Evolutionary conservation across 1,139 yeast genomes (phyloP).

Genomic region (Arxiozyma telluris): DNA sequence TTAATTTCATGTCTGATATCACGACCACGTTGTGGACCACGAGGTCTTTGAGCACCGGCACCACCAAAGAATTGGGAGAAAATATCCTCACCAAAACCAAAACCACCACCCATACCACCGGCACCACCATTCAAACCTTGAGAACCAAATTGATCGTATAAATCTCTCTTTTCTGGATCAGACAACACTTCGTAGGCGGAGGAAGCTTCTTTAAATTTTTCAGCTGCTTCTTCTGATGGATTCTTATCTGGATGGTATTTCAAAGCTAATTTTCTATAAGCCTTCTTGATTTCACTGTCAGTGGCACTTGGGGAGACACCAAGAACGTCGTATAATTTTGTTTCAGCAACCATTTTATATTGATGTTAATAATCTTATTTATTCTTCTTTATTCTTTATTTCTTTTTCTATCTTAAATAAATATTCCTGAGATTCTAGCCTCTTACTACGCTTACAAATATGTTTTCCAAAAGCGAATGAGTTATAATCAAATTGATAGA

Average conservation of each 20-base stretch:
- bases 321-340: constrained; percentile 75
- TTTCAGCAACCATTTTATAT: constrained; percentile 72
- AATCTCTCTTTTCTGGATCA: constrained; percentile 79
- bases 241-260: constrained; percentile 95
- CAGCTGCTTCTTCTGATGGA: constrained; percentile 85
- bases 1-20: constrained; percentile 85
- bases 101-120: constrained; percentile 47
- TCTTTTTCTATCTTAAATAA: neutral
- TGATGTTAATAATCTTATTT: constrained; percentile 7
- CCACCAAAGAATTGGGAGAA: constrained; percentile 80
- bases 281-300: constrained; percentile 83
- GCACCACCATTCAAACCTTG: constrained; percentile 75
- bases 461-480: neutral
- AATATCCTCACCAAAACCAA: constrained; percentile 68
- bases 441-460: neutral
- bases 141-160: constrained; percentile 85
- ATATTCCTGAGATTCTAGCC: neutral
- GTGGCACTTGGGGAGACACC: constrained; percentile 76
- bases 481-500: no score
- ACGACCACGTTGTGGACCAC: constrained; percentile 83
- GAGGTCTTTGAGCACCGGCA: constrained; percentile 51
- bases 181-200: constrained; percentile 84
- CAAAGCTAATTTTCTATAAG: constrained; percentile 87
- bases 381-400: neutral
- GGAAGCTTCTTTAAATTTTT: constrained; percentile 86